Evolutionary conservation across 2,329 filamentous ascomycete genomes (phyloP).

Genomic region (Cucurbitaria berberidis): DNA sequence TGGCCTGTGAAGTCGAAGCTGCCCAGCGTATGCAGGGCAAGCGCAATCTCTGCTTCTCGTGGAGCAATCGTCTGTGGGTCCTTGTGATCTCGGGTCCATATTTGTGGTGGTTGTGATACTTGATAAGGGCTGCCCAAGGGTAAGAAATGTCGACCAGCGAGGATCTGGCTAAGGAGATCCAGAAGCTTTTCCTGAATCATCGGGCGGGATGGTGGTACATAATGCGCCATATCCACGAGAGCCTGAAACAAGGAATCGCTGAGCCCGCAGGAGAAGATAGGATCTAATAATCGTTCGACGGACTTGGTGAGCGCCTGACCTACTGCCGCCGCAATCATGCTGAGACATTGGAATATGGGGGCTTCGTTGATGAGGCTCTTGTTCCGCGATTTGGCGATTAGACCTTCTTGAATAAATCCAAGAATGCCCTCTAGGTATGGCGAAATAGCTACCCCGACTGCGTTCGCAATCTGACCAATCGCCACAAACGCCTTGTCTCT

Average conservation of each 20-base stretch:
- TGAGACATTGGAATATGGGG: slow-evolving; percentile 96
- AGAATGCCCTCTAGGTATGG: slow-evolving; percentile 95
- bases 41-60: slow-evolving; percentile 83
- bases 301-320: slow-evolving; percentile 98
- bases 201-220: slow-evolving; percentile 91
- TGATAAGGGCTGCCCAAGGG: slow-evolving; percentile 91
- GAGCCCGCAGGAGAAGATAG: slow-evolving; percentile 95
- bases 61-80: slow-evolving; percentile 81
- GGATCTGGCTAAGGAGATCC: slow-evolving; percentile 91
- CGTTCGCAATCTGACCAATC: slow-evolving; percentile 94
- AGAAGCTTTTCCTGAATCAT: slow-evolving; percentile 93
- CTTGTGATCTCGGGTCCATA: slow-evolving; percentile 85
- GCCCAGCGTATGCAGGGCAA: slow-evolving; percentile 93
- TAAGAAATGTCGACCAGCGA: slow-evolving; percentile 90
- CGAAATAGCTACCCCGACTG: slow-evolving; percentile 91
- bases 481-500: slow-evolving; percentile 95
- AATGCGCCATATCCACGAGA: slow-evolving; percentile 97
- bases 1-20: slow-evolving; percentile 93
- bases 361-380: slow-evolving; percentile 64
- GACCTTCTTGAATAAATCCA: slow-evolving; percentile 88
- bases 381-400: slow-evolving; percentile 77
- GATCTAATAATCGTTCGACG: slow-evolving; percentile 92
- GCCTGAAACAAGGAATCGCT: slow-evolving; percentile 94
- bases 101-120: slow-evolving; percentile 78
- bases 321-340: slow-evolving; percentile 91